Conservation (phyloP, 2,329 filamentous ascomycete species). For the Lachnellula occidentalis region DNA sequence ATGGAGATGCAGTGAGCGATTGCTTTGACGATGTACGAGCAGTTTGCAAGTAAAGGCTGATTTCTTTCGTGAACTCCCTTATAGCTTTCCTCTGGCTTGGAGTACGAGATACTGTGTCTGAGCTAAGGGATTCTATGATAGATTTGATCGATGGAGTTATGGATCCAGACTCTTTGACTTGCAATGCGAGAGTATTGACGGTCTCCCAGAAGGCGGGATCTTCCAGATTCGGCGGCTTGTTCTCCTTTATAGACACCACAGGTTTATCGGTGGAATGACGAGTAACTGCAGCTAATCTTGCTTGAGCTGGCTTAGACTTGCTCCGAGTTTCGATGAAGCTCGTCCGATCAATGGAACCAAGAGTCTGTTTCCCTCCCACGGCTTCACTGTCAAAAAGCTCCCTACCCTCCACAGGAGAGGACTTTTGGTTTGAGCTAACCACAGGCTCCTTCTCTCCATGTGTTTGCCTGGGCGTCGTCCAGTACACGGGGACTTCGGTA, state of each 20-base stretch:
- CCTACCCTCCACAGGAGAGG: neutral
- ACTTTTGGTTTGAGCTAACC: neutral
- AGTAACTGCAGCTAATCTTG: neutral
- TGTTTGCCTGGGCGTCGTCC: conserved; percentile 7
- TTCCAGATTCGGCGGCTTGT: neutral
- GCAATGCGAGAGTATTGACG: conserved; percentile 2
- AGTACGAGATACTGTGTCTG: conserved; percentile 34
- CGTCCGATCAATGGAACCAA: conserved; percentile 19
- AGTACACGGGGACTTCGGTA: conserved; percentile 19
- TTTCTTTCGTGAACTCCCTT: conserved; percentile 37
- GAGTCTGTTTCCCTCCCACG: conserved; percentile 4
- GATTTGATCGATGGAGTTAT: conserved; percentile 12
- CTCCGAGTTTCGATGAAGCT: neutral
- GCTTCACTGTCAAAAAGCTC: neutral
- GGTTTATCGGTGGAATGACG: neutral
- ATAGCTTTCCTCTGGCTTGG: conserved; percentile 40
- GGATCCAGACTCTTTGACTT: conserved; percentile 1
- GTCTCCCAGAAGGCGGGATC: conserved; percentile 1
- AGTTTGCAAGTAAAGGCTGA: conserved; percentile 38
- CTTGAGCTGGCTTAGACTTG: neutral
- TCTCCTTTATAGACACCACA: neutral
- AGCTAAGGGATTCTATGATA: conserved; percentile 16
- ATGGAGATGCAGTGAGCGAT: conserved; percentile 25
- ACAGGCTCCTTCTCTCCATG: neutral
- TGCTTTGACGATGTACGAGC: conserved; percentile 35